Conservation (phyloP, 345 rosid genomes). For the Eucalyptus brandiana region DNA sequence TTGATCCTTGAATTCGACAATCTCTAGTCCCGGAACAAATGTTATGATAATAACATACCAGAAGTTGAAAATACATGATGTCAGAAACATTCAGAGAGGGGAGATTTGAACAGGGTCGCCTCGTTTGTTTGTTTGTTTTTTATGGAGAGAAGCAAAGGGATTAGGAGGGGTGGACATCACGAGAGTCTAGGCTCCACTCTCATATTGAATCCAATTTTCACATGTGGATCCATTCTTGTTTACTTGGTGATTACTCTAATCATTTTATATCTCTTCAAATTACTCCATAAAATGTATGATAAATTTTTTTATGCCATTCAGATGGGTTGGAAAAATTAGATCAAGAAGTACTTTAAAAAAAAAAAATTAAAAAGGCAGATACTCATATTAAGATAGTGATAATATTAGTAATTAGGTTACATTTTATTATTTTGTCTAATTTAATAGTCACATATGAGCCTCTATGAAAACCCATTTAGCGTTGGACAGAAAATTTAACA, state of each 20-base stretch:
- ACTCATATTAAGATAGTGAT: not conserved
- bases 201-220: not conserved
- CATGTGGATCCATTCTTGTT: not conserved
- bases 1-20: not conserved
- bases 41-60: not conserved
- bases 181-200: not conserved
- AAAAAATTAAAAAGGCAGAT: not conserved
- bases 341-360: not conserved
- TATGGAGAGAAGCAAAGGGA: not conserved
- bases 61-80: not conserved
- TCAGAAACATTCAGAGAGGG: not conserved
- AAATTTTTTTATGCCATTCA: not conserved
- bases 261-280: not conserved
- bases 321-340: not conserved
- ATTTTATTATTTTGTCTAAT: not conserved
- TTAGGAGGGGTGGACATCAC: not conserved
- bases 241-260: not conserved
- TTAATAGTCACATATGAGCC: not conserved
- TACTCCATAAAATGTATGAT: not conserved
- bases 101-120: not conserved
- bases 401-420: not conserved
- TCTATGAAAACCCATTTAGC: not conserved
- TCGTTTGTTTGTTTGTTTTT: not conserved
- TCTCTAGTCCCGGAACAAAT: not conserved
- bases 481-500: not conserved